Evolutionary conservation across 1,284 basidiomycete genomes (phyloP).

Genomic region (Stereum hirsutum): DNA sequence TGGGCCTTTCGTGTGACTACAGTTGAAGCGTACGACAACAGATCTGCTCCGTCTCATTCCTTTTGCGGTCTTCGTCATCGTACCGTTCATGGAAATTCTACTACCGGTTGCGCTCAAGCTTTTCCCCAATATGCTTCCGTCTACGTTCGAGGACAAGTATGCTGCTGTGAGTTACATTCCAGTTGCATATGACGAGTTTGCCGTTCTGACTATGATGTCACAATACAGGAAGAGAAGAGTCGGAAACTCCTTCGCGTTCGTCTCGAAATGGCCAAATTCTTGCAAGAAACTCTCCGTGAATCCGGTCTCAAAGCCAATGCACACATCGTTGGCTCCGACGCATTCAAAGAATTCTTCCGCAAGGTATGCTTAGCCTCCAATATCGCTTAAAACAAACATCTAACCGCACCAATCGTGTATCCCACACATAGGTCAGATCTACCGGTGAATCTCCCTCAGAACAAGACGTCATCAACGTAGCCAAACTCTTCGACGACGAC

Average conservation of each 20-base stretch:
- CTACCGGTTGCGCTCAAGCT: constrained; percentile 94
- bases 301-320: constrained; percentile 88
- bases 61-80: constrained; percentile 91
- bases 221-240: constrained; percentile 90
- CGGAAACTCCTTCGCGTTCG: constrained; percentile 91
- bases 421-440: constrained; percentile 54
- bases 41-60: constrained; percentile 91
- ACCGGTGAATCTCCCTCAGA: constrained; percentile 92
- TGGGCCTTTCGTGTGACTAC: constrained; percentile 8
- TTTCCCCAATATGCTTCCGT: constrained; percentile 98
- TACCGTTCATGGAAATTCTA: constrained; percentile 98
- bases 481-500: constrained; percentile 96
- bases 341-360: constrained; percentile 99
- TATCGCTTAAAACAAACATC: constrained; percentile 3
- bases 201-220: background rate
- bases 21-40: constrained; percentile 90
- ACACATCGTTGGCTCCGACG: constrained; percentile 87
- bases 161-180: constrained; percentile 57
- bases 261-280: constrained; percentile 98
- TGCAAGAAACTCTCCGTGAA: constrained; percentile 95
- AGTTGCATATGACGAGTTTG: background rate
- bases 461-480: constrained; percentile 88
- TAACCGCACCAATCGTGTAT: background rate
- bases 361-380: constrained; percentile 47
- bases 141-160: constrained; percentile 97